Evolutionary conservation across 345 rosid genomes (phyloP).

Genomic region (Lenwebbia sp.): DNA sequence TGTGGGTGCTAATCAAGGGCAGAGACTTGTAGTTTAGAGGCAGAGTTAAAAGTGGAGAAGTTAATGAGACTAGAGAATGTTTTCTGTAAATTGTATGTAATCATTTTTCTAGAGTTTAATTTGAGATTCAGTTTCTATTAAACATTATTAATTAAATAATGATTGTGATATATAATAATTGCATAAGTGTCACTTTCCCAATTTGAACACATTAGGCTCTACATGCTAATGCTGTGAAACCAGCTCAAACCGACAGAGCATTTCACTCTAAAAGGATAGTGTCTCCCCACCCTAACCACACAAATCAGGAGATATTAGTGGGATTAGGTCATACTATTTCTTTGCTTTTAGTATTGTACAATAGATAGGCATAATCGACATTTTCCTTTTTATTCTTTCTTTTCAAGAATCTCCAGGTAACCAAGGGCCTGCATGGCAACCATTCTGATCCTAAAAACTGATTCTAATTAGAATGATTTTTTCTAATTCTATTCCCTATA

Average conservation of each 20-base stretch:
- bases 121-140: background rate
- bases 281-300: background rate
- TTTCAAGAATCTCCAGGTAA: background rate
- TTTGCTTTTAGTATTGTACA: background rate
- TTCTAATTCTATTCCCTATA: no score
- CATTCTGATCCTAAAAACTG: no score
- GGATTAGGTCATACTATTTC: background rate
- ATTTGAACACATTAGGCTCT: background rate
- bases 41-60: background rate
- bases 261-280: background rate
- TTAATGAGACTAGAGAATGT: background rate
- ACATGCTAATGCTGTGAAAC: background rate
- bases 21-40: background rate
- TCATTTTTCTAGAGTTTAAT: background rate
- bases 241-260: background rate
- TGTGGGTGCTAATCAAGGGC: background rate
- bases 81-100: background rate
- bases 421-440: no score
- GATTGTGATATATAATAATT: background rate
- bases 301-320: background rate
- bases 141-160: background rate
- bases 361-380: background rate
- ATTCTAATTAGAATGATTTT: no score
- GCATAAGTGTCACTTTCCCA: background rate
- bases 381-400: background rate